These are phyloP conservation scores for Thraustochytrium sp. DNA, from an alignment of 352 stramenopile species.

Conservation along the genomic window DNA sequence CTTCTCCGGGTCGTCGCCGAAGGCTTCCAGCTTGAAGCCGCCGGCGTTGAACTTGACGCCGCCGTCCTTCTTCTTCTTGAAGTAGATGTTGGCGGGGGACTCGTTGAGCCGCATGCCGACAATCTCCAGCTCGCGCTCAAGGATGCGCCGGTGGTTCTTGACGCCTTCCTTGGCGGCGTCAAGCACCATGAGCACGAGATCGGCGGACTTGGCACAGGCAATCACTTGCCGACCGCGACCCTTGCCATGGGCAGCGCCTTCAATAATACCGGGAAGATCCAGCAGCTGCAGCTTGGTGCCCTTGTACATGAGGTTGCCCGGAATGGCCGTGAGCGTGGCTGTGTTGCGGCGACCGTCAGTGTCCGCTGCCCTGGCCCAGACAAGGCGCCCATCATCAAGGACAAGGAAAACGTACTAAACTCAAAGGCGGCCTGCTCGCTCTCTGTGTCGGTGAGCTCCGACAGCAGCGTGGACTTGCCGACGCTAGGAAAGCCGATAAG, in stretches of 20 bases:
- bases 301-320: constrained; percentile 76
- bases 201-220: constrained; percentile 92
- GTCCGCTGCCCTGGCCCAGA: no score
- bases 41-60: constrained; percentile 87
- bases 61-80: constrained; percentile 84
- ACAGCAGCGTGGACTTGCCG: constrained; percentile 72
- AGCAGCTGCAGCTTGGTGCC: constrained; percentile 79
- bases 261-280: constrained; percentile 99
- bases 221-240: constrained; percentile 97
- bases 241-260: constrained; percentile 94
- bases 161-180: constrained; percentile 92
- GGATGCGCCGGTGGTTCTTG: constrained; percentile 94
- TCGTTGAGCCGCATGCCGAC: constrained; percentile 96
- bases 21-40: constrained; percentile 81
- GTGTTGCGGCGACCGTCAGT: no score
- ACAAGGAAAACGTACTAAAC: constrained; percentile 62
- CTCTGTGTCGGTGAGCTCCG: constrained; percentile 90
- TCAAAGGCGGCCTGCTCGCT: constrained; percentile 92
- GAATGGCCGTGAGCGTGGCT: constrained; percentile 93
- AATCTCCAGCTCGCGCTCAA: constrained; percentile 96
- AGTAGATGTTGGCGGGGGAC: constrained; percentile 90
- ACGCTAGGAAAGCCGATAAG: constrained; percentile 86
- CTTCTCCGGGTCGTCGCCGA: constrained; percentile 57
- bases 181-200: constrained; percentile 98
- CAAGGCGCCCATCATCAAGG: no score